A percentile compares a stretch with the other conserved stretches of the same genome.
phyloP scores from a whole-genome alignment of 2,329 filamentous ascomycete genomes.

The Pseudocercospora musae region DNA sequence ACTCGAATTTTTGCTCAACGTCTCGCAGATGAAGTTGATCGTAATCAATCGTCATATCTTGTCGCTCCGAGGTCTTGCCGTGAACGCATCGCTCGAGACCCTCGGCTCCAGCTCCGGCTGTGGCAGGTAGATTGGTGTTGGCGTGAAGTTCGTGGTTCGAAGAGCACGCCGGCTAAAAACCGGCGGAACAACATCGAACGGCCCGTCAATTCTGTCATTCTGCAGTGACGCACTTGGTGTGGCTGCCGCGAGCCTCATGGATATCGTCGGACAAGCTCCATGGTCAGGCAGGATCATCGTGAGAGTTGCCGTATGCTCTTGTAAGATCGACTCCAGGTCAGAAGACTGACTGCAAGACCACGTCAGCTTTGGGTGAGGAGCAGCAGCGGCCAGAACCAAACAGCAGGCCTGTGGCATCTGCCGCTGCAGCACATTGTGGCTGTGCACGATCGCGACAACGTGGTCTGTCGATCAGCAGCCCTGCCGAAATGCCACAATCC shows the following conservation, averaged over 20 bases:
- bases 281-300: constrained; percentile 15
- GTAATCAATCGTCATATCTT: background rate
- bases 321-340: constrained; percentile 17
- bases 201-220: background rate
- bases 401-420: background rate
- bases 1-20: background rate
- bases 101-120: constrained; percentile 1
- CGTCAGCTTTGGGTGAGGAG: constrained; percentile 19
- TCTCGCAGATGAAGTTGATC: background rate
- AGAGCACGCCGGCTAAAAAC: background rate
- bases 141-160: constrained; percentile 1
- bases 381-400: constrained; percentile 1
- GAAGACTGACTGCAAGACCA: constrained; percentile 20
- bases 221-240: constrained; percentile 17
- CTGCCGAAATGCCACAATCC: background rate
- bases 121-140: background rate
- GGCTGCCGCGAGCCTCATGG: constrained; percentile 11
- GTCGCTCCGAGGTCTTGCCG: background rate
- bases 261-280: constrained; percentile 11
- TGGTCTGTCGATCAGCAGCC: background rate
- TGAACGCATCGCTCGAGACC: background rate
- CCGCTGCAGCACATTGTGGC: background rate
- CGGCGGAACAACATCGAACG: background rate
- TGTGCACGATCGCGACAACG: background rate
- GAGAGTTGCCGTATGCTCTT: constrained; percentile 5